These are phyloP conservation scores for Hymenochaete sp. DNA, from an alignment of 1,284 basidiomycete genomes.

Conservation along the genomic window DNA sequence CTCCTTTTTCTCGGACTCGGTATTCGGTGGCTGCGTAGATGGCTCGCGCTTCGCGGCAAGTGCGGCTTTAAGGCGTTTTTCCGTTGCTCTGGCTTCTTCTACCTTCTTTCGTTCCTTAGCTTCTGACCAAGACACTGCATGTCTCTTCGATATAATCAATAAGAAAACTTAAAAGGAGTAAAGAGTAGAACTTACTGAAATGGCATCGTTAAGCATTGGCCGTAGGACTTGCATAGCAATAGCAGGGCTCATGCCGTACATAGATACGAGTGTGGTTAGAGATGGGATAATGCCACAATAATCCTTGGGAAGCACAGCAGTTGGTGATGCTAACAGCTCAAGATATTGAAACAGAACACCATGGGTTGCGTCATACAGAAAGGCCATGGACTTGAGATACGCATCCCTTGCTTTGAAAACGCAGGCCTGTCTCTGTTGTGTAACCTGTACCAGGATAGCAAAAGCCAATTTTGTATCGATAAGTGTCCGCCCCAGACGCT, in stretches of 20 bases:
- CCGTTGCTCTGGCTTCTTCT: slow-evolving; percentile 46
- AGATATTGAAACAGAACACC: slow-evolving; percentile 71
- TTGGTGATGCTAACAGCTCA: slow-evolving; percentile 60
- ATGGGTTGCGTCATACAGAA: slow-evolving; percentile 77
- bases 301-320: slow-evolving; percentile 49
- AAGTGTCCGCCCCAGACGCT: slow-evolving; percentile 64
- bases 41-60: slow-evolving; percentile 69
- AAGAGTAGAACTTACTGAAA: slow-evolving; percentile 42
- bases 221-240: slow-evolving; percentile 90
- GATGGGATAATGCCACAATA: slow-evolving; percentile 65
- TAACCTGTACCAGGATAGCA: slow-evolving; percentile 81
- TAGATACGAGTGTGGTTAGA: slow-evolving; percentile 59
- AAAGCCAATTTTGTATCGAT: slow-evolving; percentile 65
- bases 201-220: slow-evolving; percentile 61
- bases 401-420: slow-evolving; percentile 64
- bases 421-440: slow-evolving; percentile 78
- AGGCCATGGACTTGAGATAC: slow-evolving; percentile 78
- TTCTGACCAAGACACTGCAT: slow-evolving; percentile 52
- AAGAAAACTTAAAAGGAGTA: slow-evolving; percentile 1
- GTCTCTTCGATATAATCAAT: slow-evolving; percentile 28
- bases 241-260: slow-evolving; percentile 71
- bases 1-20: slow-evolving; percentile 37
- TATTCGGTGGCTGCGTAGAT: slow-evolving; percentile 37
- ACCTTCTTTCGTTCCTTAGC: slow-evolving; percentile 51
- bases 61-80: slow-evolving; percentile 68